These are phyloP conservation scores for Camelina neglecta DNA, from an alignment of 345 rosid genomes.

Conservation along the genomic window DNA sequence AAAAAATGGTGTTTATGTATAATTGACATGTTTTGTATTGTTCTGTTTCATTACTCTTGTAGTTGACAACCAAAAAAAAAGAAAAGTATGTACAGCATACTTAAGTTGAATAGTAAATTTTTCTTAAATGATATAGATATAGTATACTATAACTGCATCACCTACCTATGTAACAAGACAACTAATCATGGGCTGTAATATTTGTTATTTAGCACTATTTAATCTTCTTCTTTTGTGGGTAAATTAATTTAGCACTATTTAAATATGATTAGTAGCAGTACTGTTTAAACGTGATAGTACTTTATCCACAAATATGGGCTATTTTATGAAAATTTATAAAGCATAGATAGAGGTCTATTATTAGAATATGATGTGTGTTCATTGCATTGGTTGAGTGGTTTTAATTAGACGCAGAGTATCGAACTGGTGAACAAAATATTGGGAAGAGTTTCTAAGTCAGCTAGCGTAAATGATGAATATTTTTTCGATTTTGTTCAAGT, in stretches of 20 bases:
- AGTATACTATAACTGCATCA: slow-evolving; percentile 5
- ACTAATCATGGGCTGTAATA: slow-evolving; percentile 31
- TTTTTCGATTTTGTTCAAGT: not conserved
- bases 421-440: not conserved
- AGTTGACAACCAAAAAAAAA: not conserved
- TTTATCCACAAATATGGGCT: slow-evolving; percentile 9
- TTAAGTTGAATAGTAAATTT: slow-evolving; percentile 5
- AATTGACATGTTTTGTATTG: not conserved
- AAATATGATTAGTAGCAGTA: not conserved
- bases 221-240: not conserved
- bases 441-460: not conserved
- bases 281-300: slow-evolving; percentile 11
- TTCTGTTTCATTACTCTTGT: not conserved
- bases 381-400: slow-evolving; percentile 25
- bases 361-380: not conserved
- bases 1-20: not conserved
- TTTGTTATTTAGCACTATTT: slow-evolving; percentile 25
- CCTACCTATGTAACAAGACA: slow-evolving; percentile 30
- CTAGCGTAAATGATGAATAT: not conserved
- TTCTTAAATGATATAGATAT: not conserved
- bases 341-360: not conserved
- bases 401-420: not conserved
- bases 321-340: not conserved
- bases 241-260: not conserved
- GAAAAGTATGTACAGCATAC: not conserved